These are phyloP conservation scores for Coemansia sp. DNA, from an alignment of 192 early-diverging fungal species.

Conservation along the genomic window DNA sequence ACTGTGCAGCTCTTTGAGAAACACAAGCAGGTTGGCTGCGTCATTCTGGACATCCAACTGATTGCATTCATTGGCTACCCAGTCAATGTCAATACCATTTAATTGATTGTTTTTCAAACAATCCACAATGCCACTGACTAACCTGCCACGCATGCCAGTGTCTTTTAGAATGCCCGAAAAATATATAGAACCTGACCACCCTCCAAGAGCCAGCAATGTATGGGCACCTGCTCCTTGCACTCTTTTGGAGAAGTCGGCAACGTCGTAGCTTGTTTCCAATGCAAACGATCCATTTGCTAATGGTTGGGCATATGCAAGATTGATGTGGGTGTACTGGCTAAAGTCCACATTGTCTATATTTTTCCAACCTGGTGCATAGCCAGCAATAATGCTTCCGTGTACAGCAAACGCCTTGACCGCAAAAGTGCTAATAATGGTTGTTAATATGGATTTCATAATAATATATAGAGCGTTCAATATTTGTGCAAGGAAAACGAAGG, in stretches of 20 bases:
- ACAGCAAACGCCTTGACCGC: neutral
- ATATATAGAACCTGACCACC: conserved; percentile 67
- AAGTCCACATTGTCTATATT: conserved; percentile 23
- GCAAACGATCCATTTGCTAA: conserved; percentile 28
- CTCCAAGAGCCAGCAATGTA: conserved; percentile 68
- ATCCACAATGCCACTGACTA: conserved; percentile 44
- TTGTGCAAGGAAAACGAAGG: neutral
- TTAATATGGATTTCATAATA: neutral
- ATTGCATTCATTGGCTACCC: conserved; percentile 64
- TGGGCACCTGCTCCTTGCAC: conserved; percentile 33
- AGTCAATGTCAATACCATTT: conserved; percentile 68
- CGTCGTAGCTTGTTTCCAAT: conserved; percentile 25
- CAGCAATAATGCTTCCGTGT: conserved; percentile 28
- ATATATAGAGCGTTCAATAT: too few relatives aligned
- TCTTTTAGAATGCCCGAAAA: conserved; percentile 57
- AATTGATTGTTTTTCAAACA: conserved; percentile 44
- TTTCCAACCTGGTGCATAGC: conserved; percentile 47
- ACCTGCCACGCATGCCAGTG: conserved; percentile 24
- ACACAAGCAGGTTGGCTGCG: conserved; percentile 58
- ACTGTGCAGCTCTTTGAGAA: conserved; percentile 60
- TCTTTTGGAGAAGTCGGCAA: conserved; percentile 15
- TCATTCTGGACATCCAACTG: conserved; percentile 57
- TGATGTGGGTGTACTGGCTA: conserved; percentile 59
- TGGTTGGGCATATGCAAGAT: conserved; percentile 59
- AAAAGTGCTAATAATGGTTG: neutral